Percentiles rank a stretch among this genome's conserved stretches.
These are phyloP conservation scores for Russula abietina DNA, from an alignment of 768 basidiomycete genomes.

Conservation along the genomic window DNA sequence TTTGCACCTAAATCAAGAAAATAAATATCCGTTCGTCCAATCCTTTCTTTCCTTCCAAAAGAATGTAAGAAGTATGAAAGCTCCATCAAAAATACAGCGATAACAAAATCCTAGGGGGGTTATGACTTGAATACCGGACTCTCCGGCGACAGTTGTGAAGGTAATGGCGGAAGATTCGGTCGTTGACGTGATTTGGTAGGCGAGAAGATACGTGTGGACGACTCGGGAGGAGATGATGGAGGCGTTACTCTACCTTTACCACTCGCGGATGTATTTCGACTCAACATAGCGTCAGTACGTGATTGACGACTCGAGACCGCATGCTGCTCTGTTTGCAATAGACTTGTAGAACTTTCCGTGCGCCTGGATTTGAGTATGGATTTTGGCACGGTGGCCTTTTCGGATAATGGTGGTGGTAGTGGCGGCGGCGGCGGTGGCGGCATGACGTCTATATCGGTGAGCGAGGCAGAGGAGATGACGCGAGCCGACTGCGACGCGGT, in stretches of 20 bases:
- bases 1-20: neutral
- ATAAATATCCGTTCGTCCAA: neutral
- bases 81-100: slow-evolving; percentile 20
- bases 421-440: slow-evolving; percentile 23
- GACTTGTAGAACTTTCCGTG: slow-evolving; percentile 59
- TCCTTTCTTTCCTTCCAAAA: neutral
- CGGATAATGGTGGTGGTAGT: slow-evolving; percentile 28
- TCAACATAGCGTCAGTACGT: slow-evolving; percentile 16
- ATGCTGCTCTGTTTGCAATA: slow-evolving; percentile 45
- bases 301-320: slow-evolving; percentile 1
- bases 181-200: slow-evolving; percentile 24
- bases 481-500: slow-evolving; percentile 26
- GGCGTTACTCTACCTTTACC: slow-evolving; percentile 4
- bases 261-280: slow-evolving; percentile 2
- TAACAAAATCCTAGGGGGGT: slow-evolving; percentile 29
- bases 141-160: slow-evolving; percentile 32
- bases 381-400: slow-evolving; percentile 46
- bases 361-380: slow-evolving; percentile 69
- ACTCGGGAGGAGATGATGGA: slow-evolving; percentile 16
- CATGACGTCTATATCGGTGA: slow-evolving; percentile 23
- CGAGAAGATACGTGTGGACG: slow-evolving; percentile 15
- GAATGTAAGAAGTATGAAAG: slow-evolving; percentile 24
- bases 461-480: slow-evolving; percentile 9
- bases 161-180: slow-evolving; percentile 31
- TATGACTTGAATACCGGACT: slow-evolving; percentile 55